Evolutionary conservation across 768 basidiomycete species (phyloP).

Genomic region (Rhodotorula paludigena): DNA sequence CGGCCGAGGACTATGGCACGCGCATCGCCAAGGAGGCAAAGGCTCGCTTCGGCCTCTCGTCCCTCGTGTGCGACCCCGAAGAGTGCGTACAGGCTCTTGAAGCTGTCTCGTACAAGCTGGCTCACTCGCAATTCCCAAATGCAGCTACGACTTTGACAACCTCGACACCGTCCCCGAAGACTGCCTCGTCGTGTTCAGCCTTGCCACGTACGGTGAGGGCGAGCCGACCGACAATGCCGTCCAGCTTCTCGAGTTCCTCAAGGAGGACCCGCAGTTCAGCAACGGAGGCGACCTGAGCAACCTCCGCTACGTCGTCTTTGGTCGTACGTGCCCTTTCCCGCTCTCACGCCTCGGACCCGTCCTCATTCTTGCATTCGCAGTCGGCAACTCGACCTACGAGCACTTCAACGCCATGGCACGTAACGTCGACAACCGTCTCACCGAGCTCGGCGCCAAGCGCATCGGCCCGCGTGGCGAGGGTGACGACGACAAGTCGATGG

Average conservation of each 20-base stretch:
- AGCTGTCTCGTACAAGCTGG: neutral
- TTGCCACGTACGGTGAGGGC: conserved; percentile 98
- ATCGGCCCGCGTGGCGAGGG: conserved; percentile 91
- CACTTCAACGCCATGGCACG: conserved; percentile 90
- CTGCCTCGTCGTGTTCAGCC: conserved; percentile 82
- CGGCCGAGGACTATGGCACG: conserved; percentile 92
- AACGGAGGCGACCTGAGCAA: conserved; percentile 69
- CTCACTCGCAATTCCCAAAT: neutral
- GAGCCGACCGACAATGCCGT: conserved; percentile 98
- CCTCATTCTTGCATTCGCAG: neutral
- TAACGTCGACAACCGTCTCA: conserved; percentile 66
- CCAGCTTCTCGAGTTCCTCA: conserved; percentile 83
- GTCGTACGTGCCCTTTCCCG: conserved; percentile 51
- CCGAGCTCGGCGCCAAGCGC: conserved; percentile 72
- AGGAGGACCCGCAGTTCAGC: conserved; percentile 78
- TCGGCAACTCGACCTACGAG: conserved; percentile 76
- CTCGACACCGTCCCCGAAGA: conserved; percentile 85
- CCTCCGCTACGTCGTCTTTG: conserved; percentile 90
- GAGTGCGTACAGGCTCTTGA: conserved; percentile 51
- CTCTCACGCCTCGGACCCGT: neutral
- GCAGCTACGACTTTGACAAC: conserved; percentile 84
- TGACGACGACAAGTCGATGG: conserved; percentile 99
- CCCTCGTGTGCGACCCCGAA: conserved; percentile 95
- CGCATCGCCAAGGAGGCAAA: conserved; percentile 98
- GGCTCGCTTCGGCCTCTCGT: conserved; percentile 87